Conservation (phyloP, 108 stramenopile genomes). For the Parietichytrium sp. region DNA sequence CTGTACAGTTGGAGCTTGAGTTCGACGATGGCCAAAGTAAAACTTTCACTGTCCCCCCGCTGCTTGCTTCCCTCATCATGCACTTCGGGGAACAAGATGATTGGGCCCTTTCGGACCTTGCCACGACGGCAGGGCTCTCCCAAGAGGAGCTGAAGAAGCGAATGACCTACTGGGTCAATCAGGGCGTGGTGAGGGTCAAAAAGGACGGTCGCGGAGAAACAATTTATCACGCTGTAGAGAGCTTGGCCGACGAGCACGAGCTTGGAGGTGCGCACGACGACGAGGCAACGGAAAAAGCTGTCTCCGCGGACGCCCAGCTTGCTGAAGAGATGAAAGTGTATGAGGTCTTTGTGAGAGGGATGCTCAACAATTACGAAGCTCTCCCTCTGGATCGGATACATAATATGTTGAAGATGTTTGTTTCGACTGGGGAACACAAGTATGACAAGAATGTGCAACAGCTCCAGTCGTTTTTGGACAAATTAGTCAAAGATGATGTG, state of each 20-base stretch:
- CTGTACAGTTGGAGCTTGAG: constrained; percentile 84
- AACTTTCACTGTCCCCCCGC: constrained; percentile 76
- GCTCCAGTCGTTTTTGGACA: constrained; percentile 26
- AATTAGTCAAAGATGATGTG: constrained; percentile 31
- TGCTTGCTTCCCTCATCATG: constrained; percentile 83
- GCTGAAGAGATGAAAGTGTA: constrained; percentile 79
- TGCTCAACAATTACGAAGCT: constrained; percentile 78
- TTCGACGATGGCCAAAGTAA: constrained; percentile 70
- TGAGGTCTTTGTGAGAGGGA: constrained; percentile 77
- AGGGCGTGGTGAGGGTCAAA: constrained; percentile 67
- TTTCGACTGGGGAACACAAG: constrained; percentile 42
- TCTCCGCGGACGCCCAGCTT: constrained; percentile 61
- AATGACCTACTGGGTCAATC: constrained; percentile 79
- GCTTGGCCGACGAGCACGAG: constrained; percentile 59
- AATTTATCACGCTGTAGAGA: neutral
- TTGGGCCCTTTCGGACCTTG: constrained; percentile 73
- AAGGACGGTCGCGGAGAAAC: neutral
- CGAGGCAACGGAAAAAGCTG: neutral
- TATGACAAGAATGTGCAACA: neutral
- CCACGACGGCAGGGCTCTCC: constrained; percentile 69
- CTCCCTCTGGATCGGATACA: constrained; percentile 78
- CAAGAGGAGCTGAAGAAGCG: constrained; percentile 69
- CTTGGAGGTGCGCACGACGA: neutral
- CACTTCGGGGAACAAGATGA: constrained; percentile 77
- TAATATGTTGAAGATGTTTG: constrained; percentile 82